Evolutionary conservation across 2,329 filamentous ascomycete genomes (phyloP).

Genomic region (Fusarium compactum): DNA sequence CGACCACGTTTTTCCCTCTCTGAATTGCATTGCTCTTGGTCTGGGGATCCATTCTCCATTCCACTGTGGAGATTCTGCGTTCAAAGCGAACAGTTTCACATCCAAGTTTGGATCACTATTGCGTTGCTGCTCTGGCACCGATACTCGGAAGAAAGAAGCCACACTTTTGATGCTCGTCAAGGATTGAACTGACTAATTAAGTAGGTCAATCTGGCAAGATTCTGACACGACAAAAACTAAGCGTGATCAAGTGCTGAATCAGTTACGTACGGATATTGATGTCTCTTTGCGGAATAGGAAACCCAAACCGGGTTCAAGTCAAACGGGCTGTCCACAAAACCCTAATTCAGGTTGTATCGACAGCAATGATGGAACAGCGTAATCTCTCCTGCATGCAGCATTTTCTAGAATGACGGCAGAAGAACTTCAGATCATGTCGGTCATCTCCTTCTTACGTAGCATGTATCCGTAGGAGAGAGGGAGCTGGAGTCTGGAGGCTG

Average conservation of each 20-base stretch:
- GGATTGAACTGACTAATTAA: not conserved
- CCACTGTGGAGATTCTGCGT: not conserved
- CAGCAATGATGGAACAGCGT: conserved; percentile 10
- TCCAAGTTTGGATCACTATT: not conserved
- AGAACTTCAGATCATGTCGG: conserved; percentile 32
- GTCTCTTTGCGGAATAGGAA: not conserved
- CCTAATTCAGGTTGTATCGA: conserved; percentile 27
- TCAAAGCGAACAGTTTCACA: conserved; percentile 7
- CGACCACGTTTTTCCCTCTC: conserved; percentile 23
- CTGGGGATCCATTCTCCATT: conserved; percentile 29
- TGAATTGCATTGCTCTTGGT: not conserved
- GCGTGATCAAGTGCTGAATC: conserved; percentile 11
- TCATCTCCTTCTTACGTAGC: conserved; percentile 7
- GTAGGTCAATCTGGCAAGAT: conserved; percentile 13
- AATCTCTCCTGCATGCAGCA: conserved; percentile 37
- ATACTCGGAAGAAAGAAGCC: conserved; percentile 1
- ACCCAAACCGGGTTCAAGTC: not conserved
- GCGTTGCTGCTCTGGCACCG: not conserved
- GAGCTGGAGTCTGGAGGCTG: not conserved
- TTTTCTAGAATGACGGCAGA: conserved; percentile 52
- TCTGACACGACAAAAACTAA: conserved; percentile 18
- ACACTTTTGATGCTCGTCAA: not conserved
- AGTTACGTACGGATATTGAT: conserved; percentile 4
- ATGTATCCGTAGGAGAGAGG: not conserved
- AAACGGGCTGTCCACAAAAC: conserved; percentile 22